Base-by-base conservation (phyloP, 2,329 filamentous ascomycete genomes). In the Penicillium sp. region DNA sequence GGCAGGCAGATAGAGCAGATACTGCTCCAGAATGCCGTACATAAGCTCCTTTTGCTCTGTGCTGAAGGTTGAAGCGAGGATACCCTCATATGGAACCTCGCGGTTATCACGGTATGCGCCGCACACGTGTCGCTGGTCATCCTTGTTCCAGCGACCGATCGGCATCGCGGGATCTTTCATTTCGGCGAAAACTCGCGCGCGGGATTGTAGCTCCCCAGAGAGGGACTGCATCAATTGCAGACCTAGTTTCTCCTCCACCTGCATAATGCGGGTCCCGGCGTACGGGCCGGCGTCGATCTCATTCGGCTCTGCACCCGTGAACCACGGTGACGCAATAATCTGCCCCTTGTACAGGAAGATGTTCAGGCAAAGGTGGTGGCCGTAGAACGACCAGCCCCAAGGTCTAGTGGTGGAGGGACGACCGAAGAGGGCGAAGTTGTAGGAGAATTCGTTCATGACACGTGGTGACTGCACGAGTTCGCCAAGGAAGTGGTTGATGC, bases 261-360 rank as follows among this genome's bases (percentile, higher is more conserved):
- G 80, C 37, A 93, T 76, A 58, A 93, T 91, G 3, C 84, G 79
- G 0, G 87, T 90, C 6, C 89, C 90, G 1, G 78, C 76, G 72
- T 86, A 82, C 0, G 83, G 83, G 0, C 89, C 89, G 0, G 76
- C 74, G 65, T 93, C 90, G 67, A 93, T 90, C 38, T 87, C 70
- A 68, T 93, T 92, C 0, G 91, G 91, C 75, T 94, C 91, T 0
- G 91, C 91, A 57, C 91, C 91, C 0, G 89, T 92, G 75, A 94
- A 94, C 77, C 87, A 91, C 0, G 91, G 91, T 0, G 85, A 87
- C 2, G 92, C 81, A 48, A 92, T 79, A 53, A 92, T 87, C 72
- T 92, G 88, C 0, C 78, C 75, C 35, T 80, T 80, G 70, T 87
- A 84, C 58, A 93, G 81, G 71, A 93, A 89, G 25, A 90, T 82